Evolutionary conservation across 2,329 filamentous ascomycete genomes (phyloP), one percentile per base, ranked within the genome.

Genomic region (Seiridium unicorne): DNA sequence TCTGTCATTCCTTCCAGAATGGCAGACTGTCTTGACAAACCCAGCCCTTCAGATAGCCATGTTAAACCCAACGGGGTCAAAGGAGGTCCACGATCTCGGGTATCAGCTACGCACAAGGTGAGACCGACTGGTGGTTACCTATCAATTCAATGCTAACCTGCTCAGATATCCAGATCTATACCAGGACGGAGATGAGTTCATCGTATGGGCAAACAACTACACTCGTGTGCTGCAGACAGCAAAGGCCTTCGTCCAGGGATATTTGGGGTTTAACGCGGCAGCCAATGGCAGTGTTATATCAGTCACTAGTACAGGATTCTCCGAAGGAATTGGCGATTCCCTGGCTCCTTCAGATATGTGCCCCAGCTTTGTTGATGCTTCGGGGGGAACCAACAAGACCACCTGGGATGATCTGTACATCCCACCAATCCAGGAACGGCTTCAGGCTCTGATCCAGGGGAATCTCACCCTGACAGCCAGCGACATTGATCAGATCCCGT

Each of bases 141-240:
- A 32, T 44, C 26, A 36, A 38, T 42, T 8, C 7, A n/a, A n/a
- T 34, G 32, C 26, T 31, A 8, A 35, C n/a, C 54, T 55, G 8
- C 51, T 34, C 9, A 76, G 76, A 55, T 81, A 81, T 59, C 78
- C 79, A 0, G 70, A 81, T 44, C 77, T 89, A 18, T 84, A 84
- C 64, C 65, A 69, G 1, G 76, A 81, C 55, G 78, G 79, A 5
- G 75, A 79, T 4, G 68, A 75, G 7, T 88, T 89, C 65, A 76
- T 81, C 7, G 81, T 87, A 5, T 90, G 85, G 84, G 81, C 85
- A 18, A 90, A 90, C 69, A 83, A 86, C 65, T 89, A 89, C 70
- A 81, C 84, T 5, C 81, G 85, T 5, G 85, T 88, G 0, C 74
- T 89, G 9, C 84, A 89, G 68, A 87, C 85, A 2, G 86, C 86